Evolutionary conservation across 1,284 basidiomycete genomes (phyloP).

Genomic region (Ustilago hordei): DNA sequence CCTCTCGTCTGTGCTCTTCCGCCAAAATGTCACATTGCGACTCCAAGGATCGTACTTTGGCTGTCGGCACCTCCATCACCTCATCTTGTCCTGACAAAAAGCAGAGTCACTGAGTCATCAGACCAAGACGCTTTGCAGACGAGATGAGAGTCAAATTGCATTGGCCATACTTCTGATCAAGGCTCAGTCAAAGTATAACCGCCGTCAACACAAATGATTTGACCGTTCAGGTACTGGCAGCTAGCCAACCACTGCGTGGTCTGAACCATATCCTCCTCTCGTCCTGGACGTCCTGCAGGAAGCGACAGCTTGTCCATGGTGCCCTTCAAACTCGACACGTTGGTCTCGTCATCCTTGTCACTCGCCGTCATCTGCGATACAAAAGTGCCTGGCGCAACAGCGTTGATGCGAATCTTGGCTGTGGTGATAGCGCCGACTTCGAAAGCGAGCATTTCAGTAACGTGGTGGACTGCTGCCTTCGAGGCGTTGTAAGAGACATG

Average conservation of each 20-base stretch:
- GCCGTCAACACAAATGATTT: slow-evolving; percentile 52
- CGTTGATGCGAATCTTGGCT: slow-evolving; percentile 56
- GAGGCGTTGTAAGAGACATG: slow-evolving; percentile 58
- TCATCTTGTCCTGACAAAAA: not conserved
- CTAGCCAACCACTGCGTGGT: slow-evolving; percentile 44
- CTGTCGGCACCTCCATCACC: not conserved
- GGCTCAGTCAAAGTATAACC: slow-evolving; percentile 58
- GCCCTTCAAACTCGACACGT: slow-evolving; percentile 46
- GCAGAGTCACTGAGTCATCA: not conserved
- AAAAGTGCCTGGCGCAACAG: slow-evolving; percentile 59
- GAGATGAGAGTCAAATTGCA: not conserved
- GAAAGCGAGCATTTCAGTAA: slow-evolving; percentile 49
- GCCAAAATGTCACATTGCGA: slow-evolving; percentile 7
- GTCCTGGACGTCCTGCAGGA: slow-evolving; percentile 56
- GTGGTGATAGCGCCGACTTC: slow-evolving; percentile 48
- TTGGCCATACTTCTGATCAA: slow-evolving; percentile 12
- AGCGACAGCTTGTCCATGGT: slow-evolving; percentile 47
- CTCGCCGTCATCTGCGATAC: slow-evolving; percentile 55
- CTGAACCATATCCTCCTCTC: slow-evolving; percentile 62
- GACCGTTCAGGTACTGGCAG: slow-evolving; percentile 54
- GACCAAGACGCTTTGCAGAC: not conserved
- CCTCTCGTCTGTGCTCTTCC: not conserved
- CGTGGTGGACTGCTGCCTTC: slow-evolving; percentile 58
- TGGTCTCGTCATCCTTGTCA: slow-evolving; percentile 42
- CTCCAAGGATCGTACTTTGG: not conserved